Evolutionary conservation across 768 basidiomycete species (phyloP).

Genomic region (Termitomyces sp.): DNA sequence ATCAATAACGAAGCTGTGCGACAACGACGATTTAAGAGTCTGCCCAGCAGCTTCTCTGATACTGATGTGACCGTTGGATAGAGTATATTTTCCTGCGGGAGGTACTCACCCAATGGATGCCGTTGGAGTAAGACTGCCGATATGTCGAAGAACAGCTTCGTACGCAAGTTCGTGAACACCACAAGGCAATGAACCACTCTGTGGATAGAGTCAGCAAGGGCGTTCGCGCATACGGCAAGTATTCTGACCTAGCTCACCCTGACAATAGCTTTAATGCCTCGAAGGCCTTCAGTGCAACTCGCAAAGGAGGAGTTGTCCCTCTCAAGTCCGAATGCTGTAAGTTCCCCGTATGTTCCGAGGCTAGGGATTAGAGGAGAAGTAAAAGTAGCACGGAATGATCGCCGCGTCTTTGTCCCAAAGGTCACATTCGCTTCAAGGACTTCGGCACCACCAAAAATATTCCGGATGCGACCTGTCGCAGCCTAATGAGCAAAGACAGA

Average conservation of each 20-base stretch:
- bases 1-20: slow-evolving; percentile 71
- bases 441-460: slow-evolving; percentile 91
- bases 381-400: slow-evolving; percentile 70
- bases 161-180: slow-evolving; percentile 79
- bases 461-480: slow-evolving; percentile 74
- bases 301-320: slow-evolving; percentile 78
- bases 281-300: slow-evolving; percentile 57
- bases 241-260: slow-evolving; percentile 66
- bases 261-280: slow-evolving; percentile 61
- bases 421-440: slow-evolving; percentile 77
- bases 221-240: slow-evolving; percentile 12
- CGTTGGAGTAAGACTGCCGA: slow-evolving; percentile 61
- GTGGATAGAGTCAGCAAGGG: slow-evolving; percentile 12
- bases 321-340: slow-evolving; percentile 69
- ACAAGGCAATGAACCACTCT: slow-evolving; percentile 30
- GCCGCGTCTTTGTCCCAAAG: slow-evolving; percentile 81
- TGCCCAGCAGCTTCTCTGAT: slow-evolving; percentile 82
- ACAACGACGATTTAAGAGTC: slow-evolving; percentile 75
- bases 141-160: slow-evolving; percentile 73
- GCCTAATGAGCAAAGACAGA: slow-evolving; percentile 34
- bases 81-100: not conserved
- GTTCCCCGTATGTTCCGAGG: slow-evolving; percentile 64
- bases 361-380: slow-evolving; percentile 54
- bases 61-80: slow-evolving; percentile 29
- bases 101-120: slow-evolving; percentile 76